Conservation (phyloP, 192 early-diverging fungal species). For the Funneliformis mosseae region DNA sequence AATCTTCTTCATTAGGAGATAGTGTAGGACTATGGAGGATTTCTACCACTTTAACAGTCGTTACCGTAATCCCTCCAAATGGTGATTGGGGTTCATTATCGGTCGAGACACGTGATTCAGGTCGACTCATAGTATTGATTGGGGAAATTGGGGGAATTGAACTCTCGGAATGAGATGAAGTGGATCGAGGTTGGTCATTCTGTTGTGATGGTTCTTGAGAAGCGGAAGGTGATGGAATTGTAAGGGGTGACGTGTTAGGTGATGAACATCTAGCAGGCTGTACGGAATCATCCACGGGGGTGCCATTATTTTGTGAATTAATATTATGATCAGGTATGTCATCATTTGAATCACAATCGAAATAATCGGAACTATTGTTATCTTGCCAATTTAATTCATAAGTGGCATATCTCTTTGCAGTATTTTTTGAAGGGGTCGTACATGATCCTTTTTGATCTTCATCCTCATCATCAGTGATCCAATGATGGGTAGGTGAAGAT, state of each 20-base stretch:
- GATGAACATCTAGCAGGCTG: background rate
- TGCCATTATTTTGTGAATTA: background rate
- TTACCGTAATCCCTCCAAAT: constrained; percentile 6
- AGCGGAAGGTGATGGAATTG: background rate
- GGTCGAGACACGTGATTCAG: background rate
- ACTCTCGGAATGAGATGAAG: background rate
- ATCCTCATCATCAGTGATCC: background rate
- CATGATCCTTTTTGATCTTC: background rate
- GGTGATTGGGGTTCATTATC: constrained; percentile 6
- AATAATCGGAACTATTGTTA: background rate
- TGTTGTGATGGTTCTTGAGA: background rate
- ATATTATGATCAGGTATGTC: background rate
- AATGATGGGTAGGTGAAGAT: background rate
- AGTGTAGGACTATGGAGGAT: constrained; percentile 1
- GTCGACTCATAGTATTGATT: background rate
- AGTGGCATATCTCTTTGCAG: constrained; percentile 19
- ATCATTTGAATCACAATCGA: background rate
- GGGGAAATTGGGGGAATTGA: background rate
- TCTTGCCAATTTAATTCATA: constrained; percentile 10
- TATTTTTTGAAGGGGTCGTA: background rate
- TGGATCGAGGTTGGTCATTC: background rate
- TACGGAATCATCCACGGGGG: background rate
- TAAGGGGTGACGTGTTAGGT: background rate
- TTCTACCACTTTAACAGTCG: constrained; percentile 15
- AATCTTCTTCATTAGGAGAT: background rate